Conservation (phyloP, 1,284 basidiomycete species). For the Leccinum fuscescens region DNA sequence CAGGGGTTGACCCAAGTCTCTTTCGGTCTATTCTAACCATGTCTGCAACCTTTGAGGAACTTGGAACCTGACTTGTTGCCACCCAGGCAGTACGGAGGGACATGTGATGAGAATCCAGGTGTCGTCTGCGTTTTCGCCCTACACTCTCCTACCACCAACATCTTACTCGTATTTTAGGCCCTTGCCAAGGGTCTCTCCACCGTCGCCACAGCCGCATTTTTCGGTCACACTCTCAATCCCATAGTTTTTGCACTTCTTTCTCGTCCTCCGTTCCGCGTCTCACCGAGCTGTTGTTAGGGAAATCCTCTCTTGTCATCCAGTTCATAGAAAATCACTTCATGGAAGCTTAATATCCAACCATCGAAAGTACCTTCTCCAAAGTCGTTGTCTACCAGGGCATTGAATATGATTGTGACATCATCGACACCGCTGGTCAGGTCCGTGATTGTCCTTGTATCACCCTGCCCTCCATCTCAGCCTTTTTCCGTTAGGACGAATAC, state of each 20-base stretch:
- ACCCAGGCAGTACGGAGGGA: too few relatives aligned
- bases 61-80: too few relatives aligned
- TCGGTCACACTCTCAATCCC: constrained; percentile 9
- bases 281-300: constrained; percentile 48
- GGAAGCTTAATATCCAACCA: constrained; percentile 92
- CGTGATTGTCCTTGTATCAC: constrained; percentile 4
- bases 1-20: too few relatives aligned
- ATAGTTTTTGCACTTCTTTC: constrained; percentile 9
- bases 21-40: too few relatives aligned
- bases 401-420: constrained; percentile 94
- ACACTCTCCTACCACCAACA: not conserved
- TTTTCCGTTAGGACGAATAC: constrained; percentile 66
- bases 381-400: constrained; percentile 79
- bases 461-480: not conserved
- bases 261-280: constrained; percentile 8
- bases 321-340: constrained; percentile 70
- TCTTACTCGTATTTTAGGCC: not conserved
- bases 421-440: constrained; percentile 96
- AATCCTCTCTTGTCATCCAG: constrained; percentile 76
- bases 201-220: constrained; percentile 10
- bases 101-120: too few relatives aligned
- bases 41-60: too few relatives aligned
- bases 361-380: constrained; percentile 89
- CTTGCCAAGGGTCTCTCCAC: not conserved
- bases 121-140: not conserved